phyloP scores from a whole-genome alignment of 345 rosid genomes.

The Populus ilicifolia region DNA sequence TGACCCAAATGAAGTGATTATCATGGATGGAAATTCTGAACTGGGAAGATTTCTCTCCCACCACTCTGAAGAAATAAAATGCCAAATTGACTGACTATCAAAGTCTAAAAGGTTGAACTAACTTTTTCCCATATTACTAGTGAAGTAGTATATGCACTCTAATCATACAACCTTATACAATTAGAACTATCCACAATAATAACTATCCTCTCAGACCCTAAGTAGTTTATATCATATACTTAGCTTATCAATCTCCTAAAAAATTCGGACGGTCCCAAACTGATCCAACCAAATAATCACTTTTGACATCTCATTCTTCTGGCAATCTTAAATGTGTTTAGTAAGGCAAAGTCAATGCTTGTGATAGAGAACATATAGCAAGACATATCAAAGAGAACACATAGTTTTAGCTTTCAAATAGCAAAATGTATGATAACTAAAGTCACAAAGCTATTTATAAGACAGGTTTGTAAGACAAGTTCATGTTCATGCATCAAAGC shows the following conservation, averaged over 20 bases:
- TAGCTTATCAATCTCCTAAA: not conserved
- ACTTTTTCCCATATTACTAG: not conserved
- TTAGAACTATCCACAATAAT: not conserved
- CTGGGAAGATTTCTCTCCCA: not conserved
- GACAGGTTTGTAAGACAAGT: not conserved
- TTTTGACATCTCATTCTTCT: not conserved
- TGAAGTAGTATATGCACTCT: not conserved
- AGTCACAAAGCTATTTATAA: not conserved
- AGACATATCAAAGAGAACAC: not conserved
- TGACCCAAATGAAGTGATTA: not conserved
- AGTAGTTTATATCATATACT: not conserved
- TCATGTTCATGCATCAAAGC: not conserved
- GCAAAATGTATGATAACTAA: not conserved
- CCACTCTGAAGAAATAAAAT: not conserved
- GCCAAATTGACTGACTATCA: not conserved
- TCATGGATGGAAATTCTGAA: not conserved
- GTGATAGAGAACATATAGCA: not conserved
- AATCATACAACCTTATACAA: not conserved
- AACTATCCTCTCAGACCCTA: not conserved
- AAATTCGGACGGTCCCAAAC: not conserved
- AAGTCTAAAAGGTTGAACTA: not conserved
- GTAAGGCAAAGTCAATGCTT: not conserved
- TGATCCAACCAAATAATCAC: not conserved
- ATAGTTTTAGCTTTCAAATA: not conserved
- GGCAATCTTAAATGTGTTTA: not conserved